A percentile compares a stretch with the other conserved stretches of the same genome.
phyloP scores from a whole-genome alignment of 2,329 filamentous ascomycete genomes.

The Fusarium keratoplasticum region DNA sequence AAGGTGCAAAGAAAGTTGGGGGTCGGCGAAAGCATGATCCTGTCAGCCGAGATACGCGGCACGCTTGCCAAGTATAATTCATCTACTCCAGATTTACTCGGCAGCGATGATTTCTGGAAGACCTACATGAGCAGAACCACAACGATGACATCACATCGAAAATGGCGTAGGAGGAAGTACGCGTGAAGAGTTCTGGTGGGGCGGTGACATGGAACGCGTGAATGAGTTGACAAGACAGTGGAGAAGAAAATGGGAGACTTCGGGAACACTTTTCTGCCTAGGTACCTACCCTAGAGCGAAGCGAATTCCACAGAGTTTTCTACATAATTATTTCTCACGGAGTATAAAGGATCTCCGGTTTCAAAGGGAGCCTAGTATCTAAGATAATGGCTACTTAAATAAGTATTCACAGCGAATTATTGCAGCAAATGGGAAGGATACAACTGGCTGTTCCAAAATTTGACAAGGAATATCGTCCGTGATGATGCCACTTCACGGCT shows the following conservation, averaged over 20 bases:
- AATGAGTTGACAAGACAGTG: background rate
- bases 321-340: fast-evolving
- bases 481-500: background rate
- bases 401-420: background rate
- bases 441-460: background rate
- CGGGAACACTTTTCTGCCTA: background rate
- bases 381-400: fast-evolving
- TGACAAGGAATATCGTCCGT: background rate
- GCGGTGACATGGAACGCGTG: no score
- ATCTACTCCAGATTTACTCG: no score
- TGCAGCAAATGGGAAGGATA: background rate
- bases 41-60: no score
- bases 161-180: no score
- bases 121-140: no score
- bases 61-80: no score
- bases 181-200: no score
- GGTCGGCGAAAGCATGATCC: no score
- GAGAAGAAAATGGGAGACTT: background rate
- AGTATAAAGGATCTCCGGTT: background rate
- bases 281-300: background rate
- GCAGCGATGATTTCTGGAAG: no score
- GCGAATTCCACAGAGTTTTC: background rate
- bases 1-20: no score
- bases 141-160: no score
- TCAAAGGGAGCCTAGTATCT: fast-evolving